These are phyloP conservation scores for Rhodotorula sphaerocarpa DNA, from an alignment of 768 basidiomycete species.

Conservation along the genomic window DNA sequence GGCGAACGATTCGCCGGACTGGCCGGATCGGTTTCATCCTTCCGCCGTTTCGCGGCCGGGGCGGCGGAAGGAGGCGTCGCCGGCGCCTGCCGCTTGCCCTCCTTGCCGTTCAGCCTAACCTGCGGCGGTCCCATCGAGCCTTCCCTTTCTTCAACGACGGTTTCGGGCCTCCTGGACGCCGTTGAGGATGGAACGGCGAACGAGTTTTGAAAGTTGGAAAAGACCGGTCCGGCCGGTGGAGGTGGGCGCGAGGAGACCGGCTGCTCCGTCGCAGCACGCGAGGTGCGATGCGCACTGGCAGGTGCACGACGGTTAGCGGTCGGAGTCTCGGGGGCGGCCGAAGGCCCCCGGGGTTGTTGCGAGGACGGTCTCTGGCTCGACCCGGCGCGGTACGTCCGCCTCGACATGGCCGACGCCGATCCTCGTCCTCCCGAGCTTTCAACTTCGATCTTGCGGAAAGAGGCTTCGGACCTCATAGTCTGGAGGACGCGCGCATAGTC, in stretches of 20 bases:
- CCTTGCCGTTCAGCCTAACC: background rate
- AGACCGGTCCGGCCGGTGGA: background rate
- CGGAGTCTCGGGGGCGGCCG: no score
- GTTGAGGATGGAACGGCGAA: conserved; percentile 1
- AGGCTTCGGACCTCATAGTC: background rate
- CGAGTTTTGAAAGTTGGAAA: conserved; percentile 16
- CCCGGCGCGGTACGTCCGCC: no score
- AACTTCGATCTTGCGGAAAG: conserved; percentile 2
- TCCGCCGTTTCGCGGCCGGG: background rate
- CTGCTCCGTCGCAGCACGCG: no score
- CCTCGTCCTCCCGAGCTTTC: no score
- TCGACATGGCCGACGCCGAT: no score
- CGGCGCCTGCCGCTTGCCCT: background rate
- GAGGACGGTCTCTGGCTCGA: no score
- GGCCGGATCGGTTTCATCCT: background rate
- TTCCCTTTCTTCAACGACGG: background rate
- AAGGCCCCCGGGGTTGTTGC: no score
- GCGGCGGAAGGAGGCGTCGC: background rate
- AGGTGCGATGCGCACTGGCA: no score
- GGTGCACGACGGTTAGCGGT: no score
- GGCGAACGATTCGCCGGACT: no score
- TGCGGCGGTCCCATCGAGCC: conserved; percentile 25
- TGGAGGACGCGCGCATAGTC: conserved; percentile 8
- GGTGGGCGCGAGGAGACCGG: background rate
- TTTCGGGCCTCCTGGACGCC: background rate